Evolutionary conservation across 139 green algal genomes (phyloP).

Genomic region (Chlorella ohadii): DNA sequence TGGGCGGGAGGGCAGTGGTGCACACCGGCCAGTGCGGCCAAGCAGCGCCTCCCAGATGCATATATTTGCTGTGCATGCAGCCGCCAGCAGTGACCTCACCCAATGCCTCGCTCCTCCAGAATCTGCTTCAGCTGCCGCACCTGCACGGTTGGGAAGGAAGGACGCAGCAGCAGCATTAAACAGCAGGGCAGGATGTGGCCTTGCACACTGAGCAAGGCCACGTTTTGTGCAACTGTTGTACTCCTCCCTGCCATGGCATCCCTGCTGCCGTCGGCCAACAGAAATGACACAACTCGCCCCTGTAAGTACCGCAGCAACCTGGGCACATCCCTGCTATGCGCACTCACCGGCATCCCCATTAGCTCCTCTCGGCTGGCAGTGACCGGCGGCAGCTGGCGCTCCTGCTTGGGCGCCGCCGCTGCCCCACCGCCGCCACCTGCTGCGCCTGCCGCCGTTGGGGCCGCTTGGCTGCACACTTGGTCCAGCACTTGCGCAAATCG

Average conservation of each 20-base stretch:
- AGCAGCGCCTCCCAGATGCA: no score
- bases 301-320: no score
- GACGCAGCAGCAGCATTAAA: neutral
- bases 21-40: no score
- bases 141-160: neutral
- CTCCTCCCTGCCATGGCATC: no score
- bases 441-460: neutral
- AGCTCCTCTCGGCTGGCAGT: constrained; percentile 32
- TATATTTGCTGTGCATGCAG: no score
- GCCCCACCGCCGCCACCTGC: neutral
- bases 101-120: constrained; percentile 34
- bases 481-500: constrained; percentile 33
- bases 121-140: constrained; percentile 66
- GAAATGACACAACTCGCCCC: no score
- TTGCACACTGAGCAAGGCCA: neutral
- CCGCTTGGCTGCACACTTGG: neutral
- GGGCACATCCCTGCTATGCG: no score
- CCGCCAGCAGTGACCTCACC: no score
- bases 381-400: constrained; percentile 21
- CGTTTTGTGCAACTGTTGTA: no score
- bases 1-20: no score
- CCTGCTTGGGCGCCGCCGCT: neutral
- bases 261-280: no score
- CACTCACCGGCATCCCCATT: constrained; percentile 46
- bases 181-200: neutral